phyloP scores from a whole-genome alignment of 2,329 filamentous ascomycete species.

The Fusarium guadeloupense region DNA sequence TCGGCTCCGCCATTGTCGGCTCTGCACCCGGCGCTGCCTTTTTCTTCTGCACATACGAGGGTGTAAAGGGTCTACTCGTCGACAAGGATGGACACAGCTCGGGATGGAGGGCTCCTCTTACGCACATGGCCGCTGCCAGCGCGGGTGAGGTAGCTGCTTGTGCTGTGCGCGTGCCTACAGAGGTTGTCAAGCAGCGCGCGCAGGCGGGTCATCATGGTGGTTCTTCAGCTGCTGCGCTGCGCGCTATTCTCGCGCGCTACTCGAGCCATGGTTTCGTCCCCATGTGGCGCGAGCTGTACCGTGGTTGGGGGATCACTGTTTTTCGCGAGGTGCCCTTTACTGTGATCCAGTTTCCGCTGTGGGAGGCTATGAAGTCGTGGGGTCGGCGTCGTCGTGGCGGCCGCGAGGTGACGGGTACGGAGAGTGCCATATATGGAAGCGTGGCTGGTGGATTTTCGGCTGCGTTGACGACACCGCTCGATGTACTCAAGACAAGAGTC shows the following conservation, averaged over 20 bases:
- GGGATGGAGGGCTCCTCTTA: slow-evolving; percentile 48
- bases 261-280: slow-evolving; percentile 56
- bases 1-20: slow-evolving; percentile 88
- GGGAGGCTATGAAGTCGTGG: slow-evolving; percentile 90
- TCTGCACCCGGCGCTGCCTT: slow-evolving; percentile 93
- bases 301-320: slow-evolving; percentile 91
- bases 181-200: slow-evolving; percentile 96
- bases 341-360: slow-evolving; percentile 95
- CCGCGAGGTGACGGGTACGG: slow-evolving; percentile 70
- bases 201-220: slow-evolving; percentile 86
- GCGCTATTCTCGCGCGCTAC: slow-evolving; percentile 70
- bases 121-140: slow-evolving; percentile 87
- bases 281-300: slow-evolving; percentile 86
- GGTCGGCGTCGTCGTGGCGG: slow-evolving; percentile 56
- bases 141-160: slow-evolving; percentile 93
- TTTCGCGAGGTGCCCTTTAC: slow-evolving; percentile 98
- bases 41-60: slow-evolving; percentile 97
- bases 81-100: slow-evolving; percentile 39
- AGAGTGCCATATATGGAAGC: slow-evolving; percentile 87
- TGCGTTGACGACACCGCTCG: slow-evolving; percentile 87
- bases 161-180: slow-evolving; percentile 89
- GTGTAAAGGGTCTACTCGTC: slow-evolving; percentile 67
- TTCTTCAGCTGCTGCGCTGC: slow-evolving; percentile 72
- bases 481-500: slow-evolving; percentile 95
- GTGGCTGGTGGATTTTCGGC: slow-evolving; percentile 86